Evolutionary conservation across 805 yeast genomes (phyloP), one percentile per base, ranked within the genome.

Genomic region (Ogataea methylovora): DNA sequence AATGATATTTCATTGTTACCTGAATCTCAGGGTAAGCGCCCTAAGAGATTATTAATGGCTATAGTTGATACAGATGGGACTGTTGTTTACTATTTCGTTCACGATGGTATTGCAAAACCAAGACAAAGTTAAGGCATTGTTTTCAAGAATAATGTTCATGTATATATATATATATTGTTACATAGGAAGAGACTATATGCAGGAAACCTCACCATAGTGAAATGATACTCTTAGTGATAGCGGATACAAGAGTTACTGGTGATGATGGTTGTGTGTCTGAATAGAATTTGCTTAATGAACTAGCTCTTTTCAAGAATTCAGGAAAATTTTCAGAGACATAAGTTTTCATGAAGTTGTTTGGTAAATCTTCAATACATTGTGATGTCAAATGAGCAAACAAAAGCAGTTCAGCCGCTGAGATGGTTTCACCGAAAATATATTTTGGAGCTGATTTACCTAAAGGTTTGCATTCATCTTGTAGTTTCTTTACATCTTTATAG

Each of bases 21-120:
- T 5, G 17, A 15, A 8, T 20, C 5, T 1, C 34, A 17, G 1
- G 39, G 39, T 1, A 5, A 4, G 6, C 48, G 72, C 19, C 73
- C 76, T 0, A 55, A 54, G 29, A 57, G 76, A 37, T 41, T 82
- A 3, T 58, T 78, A 0, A 41, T 76, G 21, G 87, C 73, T 0
- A 60, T 81, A 7, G 67, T 72, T 3, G 76, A 72, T 44, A 69
- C 69, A 36, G 92, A 82, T 50, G 79, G 85, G 2, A 77, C 87
- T 0, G 65, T 79, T 14, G 79, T 79, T n/a, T 82, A 76, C 45
- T 81, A 82, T 52, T 71, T 73, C 50, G 63, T 78, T 13, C 74
- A 79, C 51, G 76, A 74, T 45, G 88, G 88, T 4, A 55, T 80
- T 8, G 73, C 67, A 23, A 74, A 74, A 50, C 88, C 88, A 2